Percentiles rank a stretch among this genome's conserved stretches.
phyloP scores from a whole-genome alignment of 192 early-diverging fungal species.

The Gonapodya prolifera region DNA sequence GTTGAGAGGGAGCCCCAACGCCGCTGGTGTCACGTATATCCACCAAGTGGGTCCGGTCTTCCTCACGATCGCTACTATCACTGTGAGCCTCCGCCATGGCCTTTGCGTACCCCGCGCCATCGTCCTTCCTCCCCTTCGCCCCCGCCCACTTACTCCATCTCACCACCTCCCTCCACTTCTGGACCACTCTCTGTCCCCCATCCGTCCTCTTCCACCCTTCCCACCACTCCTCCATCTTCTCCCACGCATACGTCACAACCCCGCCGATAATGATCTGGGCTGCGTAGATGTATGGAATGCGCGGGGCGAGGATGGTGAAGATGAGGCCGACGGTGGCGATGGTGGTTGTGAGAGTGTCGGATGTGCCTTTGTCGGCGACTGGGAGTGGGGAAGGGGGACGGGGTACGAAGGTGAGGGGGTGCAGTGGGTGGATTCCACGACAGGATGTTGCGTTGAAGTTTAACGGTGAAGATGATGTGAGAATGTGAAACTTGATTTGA shows the following conservation, averaged over 20 bases:
- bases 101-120: neutral
- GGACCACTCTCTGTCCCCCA: neutral
- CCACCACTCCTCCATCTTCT: neutral
- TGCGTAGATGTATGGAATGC: neutral
- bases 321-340: neutral
- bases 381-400: no score
- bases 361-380: neutral
- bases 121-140: neutral
- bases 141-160: neutral
- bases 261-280: neutral
- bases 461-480: neutral
- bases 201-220: neutral
- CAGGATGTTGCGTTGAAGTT: no score
- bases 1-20: neutral
- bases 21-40: neutral
- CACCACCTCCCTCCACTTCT: neutral
- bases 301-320: neutral
- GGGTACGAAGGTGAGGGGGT: no score
- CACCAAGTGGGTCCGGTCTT: neutral
- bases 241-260: neutral
- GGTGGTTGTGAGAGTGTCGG: neutral
- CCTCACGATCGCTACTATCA: neutral
- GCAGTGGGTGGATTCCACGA: no score
- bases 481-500: neutral
- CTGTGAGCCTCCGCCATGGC: neutral